phyloP scores from a whole-genome alignment of 768 basidiomycete species.

The Termitomyces sp. region DNA sequence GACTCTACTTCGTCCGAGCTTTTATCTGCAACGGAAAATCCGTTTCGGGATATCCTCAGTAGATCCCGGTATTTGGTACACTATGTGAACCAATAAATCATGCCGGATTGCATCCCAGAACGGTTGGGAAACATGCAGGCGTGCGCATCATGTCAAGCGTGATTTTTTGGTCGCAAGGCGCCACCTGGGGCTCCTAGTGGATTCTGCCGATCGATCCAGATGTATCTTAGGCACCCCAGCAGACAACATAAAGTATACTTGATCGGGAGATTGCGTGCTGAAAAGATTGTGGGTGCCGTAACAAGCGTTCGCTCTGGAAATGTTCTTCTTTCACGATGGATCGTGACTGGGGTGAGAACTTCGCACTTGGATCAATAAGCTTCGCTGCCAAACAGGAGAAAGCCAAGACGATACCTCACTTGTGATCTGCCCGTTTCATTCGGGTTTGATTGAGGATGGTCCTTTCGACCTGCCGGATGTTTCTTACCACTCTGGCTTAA shows the following conservation, averaged over 20 bases:
- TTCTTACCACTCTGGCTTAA: not conserved
- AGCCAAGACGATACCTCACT: conserved; percentile 8
- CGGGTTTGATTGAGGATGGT: conserved; percentile 4
- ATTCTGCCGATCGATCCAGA: conserved; percentile 21
- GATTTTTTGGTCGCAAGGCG: conserved; percentile 11
- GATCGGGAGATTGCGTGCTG: conserved; percentile 17
- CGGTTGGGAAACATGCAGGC: conserved; percentile 15
- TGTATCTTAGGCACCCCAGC: conserved; percentile 11
- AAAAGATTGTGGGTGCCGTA: conserved; percentile 16
- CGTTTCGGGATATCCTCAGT: conserved; percentile 13
- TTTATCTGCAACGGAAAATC: conserved; percentile 12
- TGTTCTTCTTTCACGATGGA: conserved; percentile 10
- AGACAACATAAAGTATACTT: conserved; percentile 4
- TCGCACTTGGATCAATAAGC: conserved; percentile 4
- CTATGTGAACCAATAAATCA: conserved; percentile 15
- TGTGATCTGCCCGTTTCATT: conserved; percentile 12
- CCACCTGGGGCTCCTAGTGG: conserved; percentile 18
- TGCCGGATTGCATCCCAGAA: conserved; percentile 16
- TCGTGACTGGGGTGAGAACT: conserved; percentile 11
- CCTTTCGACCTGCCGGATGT: not conserved
- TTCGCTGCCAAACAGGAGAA: conserved; percentile 10
- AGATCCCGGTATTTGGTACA: conserved; percentile 13
- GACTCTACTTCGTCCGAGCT: conserved; percentile 1
- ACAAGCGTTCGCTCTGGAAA: conserved; percentile 11
- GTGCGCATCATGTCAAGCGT: conserved; percentile 15